Evolutionary conservation across 140 eudicot genomes (phyloP), one percentile per base, ranked within the genome.

Genomic region (Oenanthe javanica): DNA sequence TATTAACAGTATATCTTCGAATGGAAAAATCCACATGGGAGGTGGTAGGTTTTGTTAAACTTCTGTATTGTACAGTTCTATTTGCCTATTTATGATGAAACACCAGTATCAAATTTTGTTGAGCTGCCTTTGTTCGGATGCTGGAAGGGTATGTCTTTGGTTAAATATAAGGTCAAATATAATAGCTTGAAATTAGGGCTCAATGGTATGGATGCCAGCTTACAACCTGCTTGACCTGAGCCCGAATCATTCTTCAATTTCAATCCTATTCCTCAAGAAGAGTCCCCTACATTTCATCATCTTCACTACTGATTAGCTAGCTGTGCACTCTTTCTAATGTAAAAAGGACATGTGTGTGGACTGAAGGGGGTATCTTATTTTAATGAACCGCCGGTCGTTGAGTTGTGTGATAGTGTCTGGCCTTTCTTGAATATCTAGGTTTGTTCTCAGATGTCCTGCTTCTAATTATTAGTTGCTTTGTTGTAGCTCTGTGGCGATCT

Each of bases 401-500:
- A 4, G 40, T 11, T 67, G 45, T 31, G 19, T 59, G 67, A 59
- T 4, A 66, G 43, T 25, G 21, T 49, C 40, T 25, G 25, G 43
- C 61, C 45, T 75, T 25, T 49, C 25, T 15, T 75, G 11, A 49
- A n/a, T 36, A 50, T 23, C n/a, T 48, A 48, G n/a, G 23, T 49
- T 48, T 4, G 18, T 49, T 74, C 25, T 25, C 19, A 48, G 19
- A 75, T 75, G 23, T 75, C 8, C 7, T 31, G 63, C 18, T 25
- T 23, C 4, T n/a, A 10, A 75, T 47, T 49, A 8, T 18, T 49
- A 49, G 61, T 75, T 75, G 23, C 78, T 47, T 21, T 75, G 46
- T 48, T 15, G 42, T 90, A 94, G 98, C 91, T 94, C 72, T 87
- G 79, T 82, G 87, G 85, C 80, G 87, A 92, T 88, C 81, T 91